Evolutionary conservation across 495 filamentous ascomycete species (phyloP).

Genomic region (Aspergillus homomorphus): DNA sequence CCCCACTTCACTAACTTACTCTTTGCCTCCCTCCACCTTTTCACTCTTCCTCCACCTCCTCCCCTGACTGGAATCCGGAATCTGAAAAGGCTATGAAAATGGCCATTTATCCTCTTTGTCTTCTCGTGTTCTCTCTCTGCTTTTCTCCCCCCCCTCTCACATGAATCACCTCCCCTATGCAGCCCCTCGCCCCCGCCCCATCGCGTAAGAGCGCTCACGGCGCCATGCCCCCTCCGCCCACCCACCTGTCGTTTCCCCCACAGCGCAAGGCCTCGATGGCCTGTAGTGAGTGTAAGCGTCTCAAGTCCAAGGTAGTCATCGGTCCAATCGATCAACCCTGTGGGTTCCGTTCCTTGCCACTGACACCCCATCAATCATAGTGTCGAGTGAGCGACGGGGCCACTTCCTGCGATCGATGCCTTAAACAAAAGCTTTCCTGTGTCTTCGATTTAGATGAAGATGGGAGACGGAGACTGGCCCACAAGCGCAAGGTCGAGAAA

Average conservation of each 20-base stretch:
- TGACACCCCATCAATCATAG: neutral
- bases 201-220: neutral
- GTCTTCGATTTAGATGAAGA: conserved; percentile 24
- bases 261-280: neutral
- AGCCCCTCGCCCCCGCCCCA: neutral
- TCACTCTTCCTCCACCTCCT: too few species aligned
- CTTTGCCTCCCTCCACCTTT: too few species aligned
- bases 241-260: neutral
- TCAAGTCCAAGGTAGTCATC: neutral
- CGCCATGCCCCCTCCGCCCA: neutral
- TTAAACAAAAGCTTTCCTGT: conserved; percentile 17
- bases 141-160: neutral
- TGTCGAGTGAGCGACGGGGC: neutral
- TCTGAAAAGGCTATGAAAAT: too few species aligned
- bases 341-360: neutral
- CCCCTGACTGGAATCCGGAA: too few species aligned
- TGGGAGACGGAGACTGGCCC: conserved; percentile 20
- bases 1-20: too few species aligned
- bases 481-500: conserved; percentile 26
- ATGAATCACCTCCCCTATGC: neutral
- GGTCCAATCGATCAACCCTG: neutral
- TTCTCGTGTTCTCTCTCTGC: neutral
- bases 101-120: too few species aligned
- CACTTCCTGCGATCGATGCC: conserved; percentile 13
- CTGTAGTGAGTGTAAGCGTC: neutral